A percentile compares a stretch with the other conserved stretches of the same genome.
These are phyloP conservation scores for Colletotrichum sp. DNA, from an alignment of 2,329 filamentous ascomycete species.

Conservation along the genomic window DNA sequence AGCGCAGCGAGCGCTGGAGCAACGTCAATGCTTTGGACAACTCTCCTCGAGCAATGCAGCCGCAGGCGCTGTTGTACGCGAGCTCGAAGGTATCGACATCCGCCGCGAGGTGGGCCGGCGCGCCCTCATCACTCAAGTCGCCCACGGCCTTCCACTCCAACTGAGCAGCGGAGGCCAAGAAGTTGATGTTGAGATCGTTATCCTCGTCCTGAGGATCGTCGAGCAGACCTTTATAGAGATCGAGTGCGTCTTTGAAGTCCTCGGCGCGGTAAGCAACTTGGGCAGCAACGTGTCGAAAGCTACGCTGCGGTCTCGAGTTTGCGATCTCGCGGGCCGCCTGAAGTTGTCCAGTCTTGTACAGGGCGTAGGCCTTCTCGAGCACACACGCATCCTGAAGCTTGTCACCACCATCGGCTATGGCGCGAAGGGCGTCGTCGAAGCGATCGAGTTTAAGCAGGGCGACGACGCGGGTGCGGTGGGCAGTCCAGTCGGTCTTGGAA, in stretches of 20 bases:
- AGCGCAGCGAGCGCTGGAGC: slow-evolving; percentile 70
- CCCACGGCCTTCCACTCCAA: slow-evolving; percentile 69
- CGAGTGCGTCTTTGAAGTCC: slow-evolving; percentile 69
- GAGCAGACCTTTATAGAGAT: slow-evolving; percentile 66
- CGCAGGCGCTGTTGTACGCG: slow-evolving; percentile 80
- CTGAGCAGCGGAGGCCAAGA: slow-evolving; percentile 74
- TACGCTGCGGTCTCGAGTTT: slow-evolving; percentile 34
- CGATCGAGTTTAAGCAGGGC: slow-evolving; percentile 83
- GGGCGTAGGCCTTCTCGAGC: slow-evolving; percentile 79
- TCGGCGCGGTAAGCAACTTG: slow-evolving; percentile 77
- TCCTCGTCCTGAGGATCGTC: slow-evolving; percentile 58
- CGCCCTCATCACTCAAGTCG: slow-evolving; percentile 18
- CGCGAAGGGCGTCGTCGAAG: slow-evolving; percentile 76
- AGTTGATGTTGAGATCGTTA: slow-evolving; percentile 78
- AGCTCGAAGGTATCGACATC: slow-evolving; percentile 80
- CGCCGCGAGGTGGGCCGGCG: slow-evolving; percentile 53
- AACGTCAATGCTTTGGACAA: slow-evolving; percentile 67
- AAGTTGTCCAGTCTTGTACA: slow-evolving; percentile 78
- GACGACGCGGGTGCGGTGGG: slow-evolving; percentile 73
- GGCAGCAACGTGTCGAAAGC: slow-evolving; percentile 60
- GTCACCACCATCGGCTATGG: slow-evolving; percentile 67
- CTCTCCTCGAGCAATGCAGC: slow-evolving; percentile 71
- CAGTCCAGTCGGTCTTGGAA: slow-evolving; percentile 61
- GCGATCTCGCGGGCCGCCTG: slow-evolving; percentile 58
- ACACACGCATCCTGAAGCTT: slow-evolving; percentile 63